Conservation (phyloP, 2,329 filamentous ascomycete genomes). For the Xylariaceae sp. region DNA sequence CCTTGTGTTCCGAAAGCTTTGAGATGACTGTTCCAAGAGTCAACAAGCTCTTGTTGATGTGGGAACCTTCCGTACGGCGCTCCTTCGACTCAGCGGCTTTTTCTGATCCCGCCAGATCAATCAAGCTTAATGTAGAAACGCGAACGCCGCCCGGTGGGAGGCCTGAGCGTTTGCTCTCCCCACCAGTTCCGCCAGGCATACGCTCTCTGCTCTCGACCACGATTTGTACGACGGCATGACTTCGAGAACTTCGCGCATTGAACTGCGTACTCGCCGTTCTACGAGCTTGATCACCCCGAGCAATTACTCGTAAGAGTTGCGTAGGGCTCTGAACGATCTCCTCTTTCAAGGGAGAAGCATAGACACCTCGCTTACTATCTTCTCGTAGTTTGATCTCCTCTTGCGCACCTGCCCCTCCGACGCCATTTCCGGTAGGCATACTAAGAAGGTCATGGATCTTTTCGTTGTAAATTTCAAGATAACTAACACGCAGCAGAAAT, state of each 20-base stretch:
- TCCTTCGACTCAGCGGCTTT: conserved; percentile 96
- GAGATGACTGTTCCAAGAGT: conserved; percentile 95
- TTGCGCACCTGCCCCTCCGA: conserved; percentile 59
- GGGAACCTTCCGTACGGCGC: conserved; percentile 88
- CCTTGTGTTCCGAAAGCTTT: conserved; percentile 85
- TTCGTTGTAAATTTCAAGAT: conserved; percentile 98
- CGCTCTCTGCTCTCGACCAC: conserved; percentile 96
- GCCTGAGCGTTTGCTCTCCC: conserved; percentile 67
- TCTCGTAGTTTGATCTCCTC: conserved; percentile 98
- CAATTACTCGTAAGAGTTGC: conserved; percentile 91
- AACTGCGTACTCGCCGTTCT: conserved; percentile 94
- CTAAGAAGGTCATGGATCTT: conserved; percentile 92
- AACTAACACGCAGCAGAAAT: conserved; percentile 93
- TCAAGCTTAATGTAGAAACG: conserved; percentile 92
- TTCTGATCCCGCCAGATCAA: conserved; percentile 95
- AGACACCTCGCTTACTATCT: conserved; percentile 94
- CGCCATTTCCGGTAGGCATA: conserved; percentile 63
- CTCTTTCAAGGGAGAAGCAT: conserved; percentile 93
- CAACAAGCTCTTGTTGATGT: conserved; percentile 97
- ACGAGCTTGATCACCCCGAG: conserved; percentile 86
- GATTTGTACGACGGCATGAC: conserved; percentile 97
- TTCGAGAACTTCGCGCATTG: conserved; percentile 94
- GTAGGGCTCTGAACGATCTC: conserved; percentile 98
- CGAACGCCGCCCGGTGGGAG: conserved; percentile 85
- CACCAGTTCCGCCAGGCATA: conserved; percentile 57